Evolutionary conservation across 305 asterid species (phyloP).

Genomic region (Fraxinus platypoda): DNA sequence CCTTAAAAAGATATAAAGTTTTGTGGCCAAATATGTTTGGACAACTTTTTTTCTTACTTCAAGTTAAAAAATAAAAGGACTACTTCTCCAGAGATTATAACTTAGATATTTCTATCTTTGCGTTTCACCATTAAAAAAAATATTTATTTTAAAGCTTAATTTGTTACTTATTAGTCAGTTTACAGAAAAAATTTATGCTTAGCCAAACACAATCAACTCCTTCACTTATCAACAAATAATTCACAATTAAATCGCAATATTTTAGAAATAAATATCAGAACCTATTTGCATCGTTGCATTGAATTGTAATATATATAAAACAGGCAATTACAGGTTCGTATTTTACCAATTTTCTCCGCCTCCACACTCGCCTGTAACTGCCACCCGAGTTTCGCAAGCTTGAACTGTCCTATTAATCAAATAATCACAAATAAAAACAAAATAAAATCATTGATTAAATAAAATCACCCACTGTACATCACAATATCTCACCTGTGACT

Average conservation of each 20-base stretch:
- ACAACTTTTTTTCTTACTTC: neutral
- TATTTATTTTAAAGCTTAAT: no score
- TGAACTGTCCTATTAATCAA: conserved; percentile 48
- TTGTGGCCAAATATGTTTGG: neutral
- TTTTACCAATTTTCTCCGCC: conserved; percentile 79
- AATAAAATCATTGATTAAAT: neutral
- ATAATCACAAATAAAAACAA: conserved; percentile 9
- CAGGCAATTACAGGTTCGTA: neutral
- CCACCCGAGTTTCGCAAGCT: conserved; percentile 45
- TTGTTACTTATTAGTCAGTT: neutral
- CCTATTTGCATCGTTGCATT: neutral
- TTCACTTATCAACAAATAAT: neutral
- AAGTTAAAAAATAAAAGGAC: neutral
- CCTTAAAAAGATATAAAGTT: neutral
- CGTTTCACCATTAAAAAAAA: neutral
- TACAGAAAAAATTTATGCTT: neutral
- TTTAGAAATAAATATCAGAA: neutral
- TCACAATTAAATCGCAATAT: neutral
- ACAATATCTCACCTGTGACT: conserved; percentile 45
- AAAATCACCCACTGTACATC: conserved; percentile 23
- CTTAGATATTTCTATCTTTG: neutral
- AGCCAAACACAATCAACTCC: neutral
- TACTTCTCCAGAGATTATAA: neutral
- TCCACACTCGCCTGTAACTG: conserved; percentile 68
- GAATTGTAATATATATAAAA: neutral